Evolutionary conservation across 129 eudicot genomes (phyloP), one percentile per base, ranked within the genome.

Genomic region (Tagetes erecta): DNA sequence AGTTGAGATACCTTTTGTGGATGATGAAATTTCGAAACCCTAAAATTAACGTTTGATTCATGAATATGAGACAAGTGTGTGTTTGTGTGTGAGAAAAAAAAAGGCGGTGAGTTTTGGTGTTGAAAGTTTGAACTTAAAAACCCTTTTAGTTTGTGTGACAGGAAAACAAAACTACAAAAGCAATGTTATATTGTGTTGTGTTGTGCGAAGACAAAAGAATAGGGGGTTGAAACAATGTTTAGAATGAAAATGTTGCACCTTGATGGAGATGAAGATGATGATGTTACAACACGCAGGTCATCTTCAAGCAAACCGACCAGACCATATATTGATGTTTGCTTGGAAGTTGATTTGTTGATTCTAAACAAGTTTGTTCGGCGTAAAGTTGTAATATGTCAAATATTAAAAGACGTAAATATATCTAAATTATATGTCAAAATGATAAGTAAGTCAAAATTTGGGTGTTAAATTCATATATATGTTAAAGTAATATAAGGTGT

Each of bases 31-130:
- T 66, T 3, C 44, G 82, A 57, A 72, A 67, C 82, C 85, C 82
- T 72, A 82, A 77, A 71, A 31, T 56, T 0, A 77, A 66, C 1
- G 82, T 46, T 30, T 38, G 82, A 8, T 71, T 72, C 82, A 82
- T 81, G 68, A 44, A 51, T 41, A 33, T 34, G n/a, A 6, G 55
- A 39, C 52, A 75, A 50, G 11, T 38, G 37, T 56, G 50, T 74
- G 36, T 20, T 20, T 20, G 27, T 20, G 27, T 20, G 27, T 20
- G 27, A 20, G 27, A 47, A 62, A 34, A 74, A 31, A 5, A 38
- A 60, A 73, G 78, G 59, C 58, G 68, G 68, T 44, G 68, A 41
- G 42, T 42, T 6, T 45, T 49, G 73, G 8, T 27, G 37, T 12
- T 49, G 27, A 20, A 55, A 51, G n/a, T 8, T 51, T 51, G 58